Base-by-base conservation (phyloP, 2,329 filamentous ascomycete species). In the Calonectria henricotiae region DNA sequence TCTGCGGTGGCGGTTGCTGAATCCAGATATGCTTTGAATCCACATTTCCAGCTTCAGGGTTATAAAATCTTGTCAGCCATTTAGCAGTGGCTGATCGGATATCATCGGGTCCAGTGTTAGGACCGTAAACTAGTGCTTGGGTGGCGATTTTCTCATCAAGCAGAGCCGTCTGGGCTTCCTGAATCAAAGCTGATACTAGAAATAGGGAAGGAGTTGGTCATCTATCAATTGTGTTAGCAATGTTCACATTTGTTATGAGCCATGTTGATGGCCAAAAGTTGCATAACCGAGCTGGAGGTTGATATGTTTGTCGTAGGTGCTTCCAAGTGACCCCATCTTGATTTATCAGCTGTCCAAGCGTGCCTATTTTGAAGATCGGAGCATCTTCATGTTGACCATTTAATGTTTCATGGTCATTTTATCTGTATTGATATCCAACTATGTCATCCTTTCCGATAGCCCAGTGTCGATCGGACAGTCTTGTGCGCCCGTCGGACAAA, bases 1-100 rank as follows among this genome's bases (percentile, higher is more conserved):
- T 8, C 86, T 88, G 44, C 86, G 83, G 73, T 91, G 79, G 61
- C 86, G 87, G 11, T 83, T 83, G 27, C 83, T 82, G 70, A 91
- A 91, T 0, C 89, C 39, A 66, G 15, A 66, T 25, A 20, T 41
- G 25, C 30, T 27, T 41, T n/a, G 46, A 25, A 9, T 43, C 49
- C 12, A 66, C 46, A 4, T n/a, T 15, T 6, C 39, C 39, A n/a
- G 49, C 49, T 46, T 27, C 23, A n/a, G 63, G 63, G 15, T 66
- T 25, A 8, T 66, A 44, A 25, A 60, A 30, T n/a, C 58, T 47
- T 3, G 20, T 25, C 5, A 66, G 25, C 63, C 63, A 66, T 37
- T 23, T 20, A 13, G 63, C 63, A 25, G 58, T 58, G 2, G 15
- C 58, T 46, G 39, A 41, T 5, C 63, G 49, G 23, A 66, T 41